Evolutionary conservation across 495 filamentous ascomycete species (phyloP).

Genomic region (Talaromyces nanjingensis): DNA sequence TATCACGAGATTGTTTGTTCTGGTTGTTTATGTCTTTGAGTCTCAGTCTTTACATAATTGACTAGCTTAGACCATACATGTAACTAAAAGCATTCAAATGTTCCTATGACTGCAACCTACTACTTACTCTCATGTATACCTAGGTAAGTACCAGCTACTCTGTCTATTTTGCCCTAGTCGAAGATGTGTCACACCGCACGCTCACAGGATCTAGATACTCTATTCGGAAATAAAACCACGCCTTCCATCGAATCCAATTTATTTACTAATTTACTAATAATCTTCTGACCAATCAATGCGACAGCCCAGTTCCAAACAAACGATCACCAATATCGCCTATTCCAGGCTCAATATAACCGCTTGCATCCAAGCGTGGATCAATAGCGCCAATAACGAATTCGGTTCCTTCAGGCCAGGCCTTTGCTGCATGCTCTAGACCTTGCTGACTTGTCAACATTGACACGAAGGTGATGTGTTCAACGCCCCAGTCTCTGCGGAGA

Average conservation of each 20-base stretch:
- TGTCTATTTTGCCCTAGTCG: not conserved
- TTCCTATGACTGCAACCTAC: not conserved
- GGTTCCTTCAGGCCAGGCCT: constrained; percentile 61
- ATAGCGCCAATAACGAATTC: constrained; percentile 73
- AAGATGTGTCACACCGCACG: not conserved
- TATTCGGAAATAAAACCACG: not conserved
- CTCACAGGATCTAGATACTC: not conserved
- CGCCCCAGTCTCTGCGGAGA: constrained; percentile 63
- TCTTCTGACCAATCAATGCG: not conserved
- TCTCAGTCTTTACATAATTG: not conserved
- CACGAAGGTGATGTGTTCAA: constrained; percentile 64
- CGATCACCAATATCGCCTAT: constrained; percentile 84
- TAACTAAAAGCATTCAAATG: not conserved
- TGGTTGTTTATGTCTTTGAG: not conserved
- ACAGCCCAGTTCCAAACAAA: constrained; percentile 61
- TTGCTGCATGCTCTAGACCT: constrained; percentile 61
- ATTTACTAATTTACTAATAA: not conserved
- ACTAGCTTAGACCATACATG: not conserved
- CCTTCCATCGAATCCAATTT: not conserved
- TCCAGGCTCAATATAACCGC: constrained; percentile 80
- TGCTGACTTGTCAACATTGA: constrained; percentile 58
- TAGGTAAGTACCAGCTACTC: not conserved
- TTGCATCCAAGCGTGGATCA: constrained; percentile 59
- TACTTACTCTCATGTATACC: too few relatives aligned
- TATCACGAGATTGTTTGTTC: not conserved